Evolutionary conservation across 306 rosid genomes (phyloP).

Genomic region (Vicia faba): DNA sequence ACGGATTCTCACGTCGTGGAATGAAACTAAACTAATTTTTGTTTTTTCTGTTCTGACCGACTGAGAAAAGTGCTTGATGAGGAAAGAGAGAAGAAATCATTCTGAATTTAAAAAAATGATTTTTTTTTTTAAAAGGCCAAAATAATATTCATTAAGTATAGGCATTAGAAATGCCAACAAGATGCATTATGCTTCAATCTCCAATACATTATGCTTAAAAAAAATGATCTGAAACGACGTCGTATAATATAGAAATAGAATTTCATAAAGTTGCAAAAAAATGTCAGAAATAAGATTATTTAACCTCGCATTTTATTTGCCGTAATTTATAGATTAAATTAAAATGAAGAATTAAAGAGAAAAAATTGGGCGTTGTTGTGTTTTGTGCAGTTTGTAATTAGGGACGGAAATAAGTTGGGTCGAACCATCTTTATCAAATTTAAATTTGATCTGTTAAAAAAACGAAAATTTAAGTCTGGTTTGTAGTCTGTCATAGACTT

Average conservation of each 20-base stretch:
- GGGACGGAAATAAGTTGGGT: too few relatives aligned
- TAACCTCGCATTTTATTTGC: not conserved
- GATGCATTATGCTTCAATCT: too few relatives aligned
- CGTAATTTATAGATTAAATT: not conserved
- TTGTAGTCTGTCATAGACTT: too few relatives aligned
- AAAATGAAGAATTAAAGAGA: not conserved
- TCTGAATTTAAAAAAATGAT: slow-evolving; percentile 10
- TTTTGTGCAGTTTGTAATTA: not conserved
- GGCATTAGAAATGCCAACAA: too few relatives aligned
- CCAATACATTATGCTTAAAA: too few relatives aligned
- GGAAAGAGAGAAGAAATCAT: slow-evolving; percentile 4
- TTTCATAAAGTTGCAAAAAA: not conserved
- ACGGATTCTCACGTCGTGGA: slow-evolving; percentile 6
- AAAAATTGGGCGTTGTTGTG: not conserved
- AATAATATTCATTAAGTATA: too few relatives aligned
- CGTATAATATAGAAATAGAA: not conserved
- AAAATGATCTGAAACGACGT: slow-evolving; percentile 29
- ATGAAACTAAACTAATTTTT: slow-evolving; percentile 4
- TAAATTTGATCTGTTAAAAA: too few relatives aligned
- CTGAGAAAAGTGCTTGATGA: not conserved
- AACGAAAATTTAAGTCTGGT: too few relatives aligned
- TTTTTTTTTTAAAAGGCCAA: too few relatives aligned
- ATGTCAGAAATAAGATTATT: not conserved
- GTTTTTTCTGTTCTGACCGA: not conserved
- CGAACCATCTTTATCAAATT: too few relatives aligned